Base-by-base conservation (phyloP, 1,284 basidiomycete genomes). In the Apiotrichum akiyoshidainum region DNA sequence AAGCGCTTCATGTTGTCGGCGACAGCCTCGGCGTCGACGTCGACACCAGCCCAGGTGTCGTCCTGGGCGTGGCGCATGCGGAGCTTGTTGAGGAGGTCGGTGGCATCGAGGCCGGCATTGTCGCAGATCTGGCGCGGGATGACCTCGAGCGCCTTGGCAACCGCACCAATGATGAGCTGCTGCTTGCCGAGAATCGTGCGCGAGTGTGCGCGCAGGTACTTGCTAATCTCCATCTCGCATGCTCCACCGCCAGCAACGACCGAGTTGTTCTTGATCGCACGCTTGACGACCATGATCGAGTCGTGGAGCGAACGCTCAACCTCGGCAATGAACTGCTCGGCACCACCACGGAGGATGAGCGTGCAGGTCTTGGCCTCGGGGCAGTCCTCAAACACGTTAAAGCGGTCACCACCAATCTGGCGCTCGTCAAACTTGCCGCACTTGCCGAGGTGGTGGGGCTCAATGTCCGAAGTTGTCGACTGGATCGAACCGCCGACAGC, bases 251-350 rank as follows among this genome's bases (percentile, higher is more conserved):
- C 96, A 8, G 95, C 96, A 34, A 99, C 96, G 53, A 99, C 88
- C 61, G 93, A 88, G 59, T 90, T 92, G 77, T 94, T 98, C 77
- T 89, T 90, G 69, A 99, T 89, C 10, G 96, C 94, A 46, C 96
- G 85, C 80, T 96, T 96, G 50, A 99, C 96, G 37, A 99, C 94
- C 95, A 99, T 99, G 74, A 99, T 95, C 4, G 95, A 94, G 74
- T 99, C 96, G 75, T 99, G 95, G 68, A 99, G 79, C 84, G 90
- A 93, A 58, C 96, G 83, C 78, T 98, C 95, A 12, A 99, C 94
- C 78, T 99, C 96, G 68, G 94, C 92, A 64, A 99, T 99, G 78
- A 99, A 98, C 77, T 99, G 96, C 74, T 99, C 94, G 0, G 96
- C 96, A 22, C 96, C 96, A 61, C 96, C 96, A 59, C 96, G 86